phyloP scores from a whole-genome alignment of 495 filamentous ascomycete species.

The Neurospora sp. region DNA sequence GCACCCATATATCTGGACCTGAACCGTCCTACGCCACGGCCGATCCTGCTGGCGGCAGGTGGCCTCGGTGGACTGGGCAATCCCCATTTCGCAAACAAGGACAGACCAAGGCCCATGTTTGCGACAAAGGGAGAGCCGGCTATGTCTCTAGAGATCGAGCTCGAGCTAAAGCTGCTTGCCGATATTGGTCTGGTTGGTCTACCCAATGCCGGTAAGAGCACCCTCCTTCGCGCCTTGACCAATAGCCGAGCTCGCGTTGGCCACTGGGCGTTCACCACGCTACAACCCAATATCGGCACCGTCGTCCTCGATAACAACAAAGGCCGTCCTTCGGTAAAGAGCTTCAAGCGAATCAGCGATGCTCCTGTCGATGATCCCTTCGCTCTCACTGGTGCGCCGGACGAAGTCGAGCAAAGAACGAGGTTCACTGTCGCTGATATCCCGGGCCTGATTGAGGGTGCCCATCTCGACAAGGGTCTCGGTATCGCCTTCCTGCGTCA shows the following conservation, averaged over 20 bases:
- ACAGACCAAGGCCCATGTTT: conserved; percentile 64
- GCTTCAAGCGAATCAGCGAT: conserved; percentile 10
- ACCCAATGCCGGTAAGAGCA: conserved; percentile 94
- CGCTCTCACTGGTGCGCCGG: conserved; percentile 16
- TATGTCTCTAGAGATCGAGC: conserved; percentile 65
- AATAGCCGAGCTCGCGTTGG: conserved; percentile 81
- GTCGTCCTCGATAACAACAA: conserved; percentile 78
- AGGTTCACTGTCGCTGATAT: conserved; percentile 94
- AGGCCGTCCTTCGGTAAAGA: conserved; percentile 44
- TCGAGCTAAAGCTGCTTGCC: conserved; percentile 90
- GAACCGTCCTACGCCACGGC: conserved; percentile 65
- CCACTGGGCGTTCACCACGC: conserved; percentile 92
- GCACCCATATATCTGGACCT: conserved; percentile 75
- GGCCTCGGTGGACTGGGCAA: conserved; percentile 87
- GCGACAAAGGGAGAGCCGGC: conserved; percentile 79
- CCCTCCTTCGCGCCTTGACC: conserved; percentile 75
- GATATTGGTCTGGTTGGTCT: conserved; percentile 91
- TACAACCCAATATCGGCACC: conserved; percentile 90
- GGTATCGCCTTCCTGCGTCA: conserved; percentile 89
- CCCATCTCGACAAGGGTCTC: conserved; percentile 84
- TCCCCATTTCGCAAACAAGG: conserved; percentile 73
- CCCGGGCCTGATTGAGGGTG: conserved; percentile 80
- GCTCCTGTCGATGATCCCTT: conserved; percentile 27
- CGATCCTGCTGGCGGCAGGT: conserved; percentile 83
- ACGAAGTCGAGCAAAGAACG: conserved; percentile 44